These are phyloP conservation scores for Sporothrix phasma DNA, from an alignment of 2,329 filamentous ascomycete species.

Conservation along the genomic window DNA sequence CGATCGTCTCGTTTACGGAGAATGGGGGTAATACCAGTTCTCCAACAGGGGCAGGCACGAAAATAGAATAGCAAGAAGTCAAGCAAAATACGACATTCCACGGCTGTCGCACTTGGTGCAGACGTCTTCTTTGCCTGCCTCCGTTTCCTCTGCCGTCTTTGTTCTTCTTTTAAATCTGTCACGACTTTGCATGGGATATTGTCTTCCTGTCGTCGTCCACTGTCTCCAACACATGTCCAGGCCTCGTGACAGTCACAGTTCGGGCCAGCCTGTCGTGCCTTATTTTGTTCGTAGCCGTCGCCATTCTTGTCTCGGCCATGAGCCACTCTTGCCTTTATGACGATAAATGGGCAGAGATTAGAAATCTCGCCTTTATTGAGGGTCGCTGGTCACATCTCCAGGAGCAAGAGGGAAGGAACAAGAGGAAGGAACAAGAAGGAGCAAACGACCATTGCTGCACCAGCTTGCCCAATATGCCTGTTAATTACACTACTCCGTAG, in stretches of 20 bases:
- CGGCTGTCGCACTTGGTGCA: background rate
- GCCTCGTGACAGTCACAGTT: background rate
- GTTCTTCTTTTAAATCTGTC: background rate
- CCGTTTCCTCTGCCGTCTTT: background rate
- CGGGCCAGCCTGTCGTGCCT: background rate
- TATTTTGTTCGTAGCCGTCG: background rate
- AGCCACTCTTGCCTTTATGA: background rate
- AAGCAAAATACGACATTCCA: background rate
- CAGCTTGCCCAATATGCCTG: background rate
- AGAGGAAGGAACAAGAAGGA: too few relatives aligned
- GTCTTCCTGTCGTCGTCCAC: background rate
- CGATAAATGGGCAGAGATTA: background rate
- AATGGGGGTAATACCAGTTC: background rate
- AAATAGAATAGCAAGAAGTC: background rate
- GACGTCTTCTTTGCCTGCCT: background rate
- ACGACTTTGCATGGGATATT: background rate
- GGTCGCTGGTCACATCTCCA: background rate
- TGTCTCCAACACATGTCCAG: background rate
- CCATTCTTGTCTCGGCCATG: background rate
- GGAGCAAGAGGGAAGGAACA: too few relatives aligned
- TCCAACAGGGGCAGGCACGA: background rate
- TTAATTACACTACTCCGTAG: background rate
- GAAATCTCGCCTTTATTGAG: background rate
- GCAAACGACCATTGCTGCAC: background rate
- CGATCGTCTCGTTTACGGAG: slow-evolving; percentile 2